Evolutionary conservation across 1,284 basidiomycete species (phyloP).

Genomic region (Papiliotrema fonsecae): DNA sequence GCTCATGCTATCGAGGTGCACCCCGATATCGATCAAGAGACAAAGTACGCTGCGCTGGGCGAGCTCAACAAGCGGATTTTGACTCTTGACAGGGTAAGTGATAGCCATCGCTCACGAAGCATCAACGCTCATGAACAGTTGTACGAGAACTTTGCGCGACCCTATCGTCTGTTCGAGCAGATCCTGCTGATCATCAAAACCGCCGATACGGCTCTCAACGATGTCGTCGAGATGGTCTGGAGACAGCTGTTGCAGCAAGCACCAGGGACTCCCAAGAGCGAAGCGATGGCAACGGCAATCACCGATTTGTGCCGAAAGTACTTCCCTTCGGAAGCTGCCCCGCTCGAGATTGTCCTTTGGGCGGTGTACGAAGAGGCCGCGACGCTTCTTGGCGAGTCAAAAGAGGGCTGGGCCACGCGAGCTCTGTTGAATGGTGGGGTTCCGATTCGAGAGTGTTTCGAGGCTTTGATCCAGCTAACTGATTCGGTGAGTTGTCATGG

Average conservation of each 20-base stretch:
- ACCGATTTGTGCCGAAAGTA: slow-evolving; percentile 73
- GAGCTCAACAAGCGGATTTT: slow-evolving; percentile 51
- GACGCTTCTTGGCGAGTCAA: not conserved
- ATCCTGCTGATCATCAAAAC: slow-evolving; percentile 90
- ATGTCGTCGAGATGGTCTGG: slow-evolving; percentile 80
- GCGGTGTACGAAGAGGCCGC: slow-evolving; percentile 30
- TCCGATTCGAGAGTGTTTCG: slow-evolving; percentile 35
- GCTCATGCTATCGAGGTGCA: slow-evolving; percentile 53
- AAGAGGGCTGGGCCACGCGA: slow-evolving; percentile 30
- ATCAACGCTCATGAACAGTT: too few species aligned
- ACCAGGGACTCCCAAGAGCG: slow-evolving; percentile 14
- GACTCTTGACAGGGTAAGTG: not conserved
- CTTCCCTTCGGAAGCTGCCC: slow-evolving; percentile 85
- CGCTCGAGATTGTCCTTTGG: slow-evolving; percentile 55
- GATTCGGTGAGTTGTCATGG: slow-evolving; percentile 26
- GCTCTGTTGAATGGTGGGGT: slow-evolving; percentile 38
- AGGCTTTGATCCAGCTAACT: slow-evolving; percentile 24
- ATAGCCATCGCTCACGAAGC: not conserved
- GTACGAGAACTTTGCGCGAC: slow-evolving; percentile 81
- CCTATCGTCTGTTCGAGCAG: slow-evolving; percentile 75
- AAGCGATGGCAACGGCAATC: slow-evolving; percentile 48
- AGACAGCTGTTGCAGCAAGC: slow-evolving; percentile 66
- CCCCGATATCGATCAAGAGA: slow-evolving; percentile 45
- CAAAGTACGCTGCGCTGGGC: slow-evolving; percentile 43
- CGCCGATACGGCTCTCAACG: slow-evolving; percentile 83